Evolutionary conservation across 1,139 yeast species (phyloP).

Genomic region (Ogataea hybrid): DNA sequence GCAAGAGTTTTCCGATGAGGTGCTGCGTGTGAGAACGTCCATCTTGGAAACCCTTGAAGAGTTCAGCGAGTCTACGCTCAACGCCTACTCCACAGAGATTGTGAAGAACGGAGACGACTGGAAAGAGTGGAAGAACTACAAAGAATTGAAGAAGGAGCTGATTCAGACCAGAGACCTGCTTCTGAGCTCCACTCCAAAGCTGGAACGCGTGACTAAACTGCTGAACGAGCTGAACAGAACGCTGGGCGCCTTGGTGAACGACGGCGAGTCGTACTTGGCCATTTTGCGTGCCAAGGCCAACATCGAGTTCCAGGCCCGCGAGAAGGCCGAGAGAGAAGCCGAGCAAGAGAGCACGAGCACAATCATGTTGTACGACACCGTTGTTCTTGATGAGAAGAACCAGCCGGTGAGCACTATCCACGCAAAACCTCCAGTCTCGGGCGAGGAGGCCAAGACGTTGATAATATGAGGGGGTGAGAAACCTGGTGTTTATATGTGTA

Average conservation of each 20-base stretch:
- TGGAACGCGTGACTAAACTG: slow-evolving; percentile 49
- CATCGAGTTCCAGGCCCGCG: slow-evolving; percentile 72
- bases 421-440: background rate
- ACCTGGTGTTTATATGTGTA: background rate
- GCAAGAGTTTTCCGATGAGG: slow-evolving; percentile 38
- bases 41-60: slow-evolving; percentile 67
- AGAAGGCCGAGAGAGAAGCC: slow-evolving; percentile 31
- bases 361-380: slow-evolving; percentile 15
- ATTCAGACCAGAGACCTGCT: slow-evolving; percentile 57
- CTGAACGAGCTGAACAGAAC: slow-evolving; percentile 60
- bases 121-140: slow-evolving; percentile 68
- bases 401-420: slow-evolving; percentile 15
- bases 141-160: slow-evolving; percentile 53
- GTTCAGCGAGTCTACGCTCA: slow-evolving; percentile 64
- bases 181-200: slow-evolving; percentile 45
- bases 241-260: slow-evolving; percentile 57
- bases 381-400: slow-evolving; percentile 15
- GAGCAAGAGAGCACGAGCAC: slow-evolving; percentile 14
- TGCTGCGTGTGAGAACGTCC: slow-evolving; percentile 48
- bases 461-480: slow-evolving; percentile 2
- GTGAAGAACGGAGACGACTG: slow-evolving; percentile 40
- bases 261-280: slow-evolving; percentile 68
- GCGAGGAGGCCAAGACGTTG: slow-evolving; percentile 5
- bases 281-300: slow-evolving; percentile 81
- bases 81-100: slow-evolving; percentile 44